Evolutionary conservation across 768 basidiomycete genomes (phyloP).

Genomic region (Infundibulicybe gibba): DNA sequence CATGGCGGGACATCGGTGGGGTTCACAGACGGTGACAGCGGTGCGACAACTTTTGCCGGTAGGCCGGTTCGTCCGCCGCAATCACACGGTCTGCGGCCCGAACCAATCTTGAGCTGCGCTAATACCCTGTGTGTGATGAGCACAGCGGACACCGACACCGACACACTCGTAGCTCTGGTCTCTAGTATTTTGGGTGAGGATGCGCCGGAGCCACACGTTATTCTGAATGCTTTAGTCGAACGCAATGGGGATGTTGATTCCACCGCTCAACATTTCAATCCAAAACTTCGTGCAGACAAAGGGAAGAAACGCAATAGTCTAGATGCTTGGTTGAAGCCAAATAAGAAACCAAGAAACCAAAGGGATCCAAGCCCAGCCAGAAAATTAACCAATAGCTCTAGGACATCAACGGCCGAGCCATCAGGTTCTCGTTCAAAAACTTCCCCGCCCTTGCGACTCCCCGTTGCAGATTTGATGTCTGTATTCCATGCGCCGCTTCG

Average conservation of each 20-base stretch:
- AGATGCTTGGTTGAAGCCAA: slow-evolving; percentile 46
- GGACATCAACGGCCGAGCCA: not conserved
- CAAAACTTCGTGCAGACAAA: slow-evolving; percentile 22
- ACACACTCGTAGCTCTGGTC: slow-evolving; percentile 66
- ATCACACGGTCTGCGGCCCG: too few relatives aligned
- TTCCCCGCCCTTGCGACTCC: slow-evolving; percentile 2
- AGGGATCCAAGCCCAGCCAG: slow-evolving; percentile 8
- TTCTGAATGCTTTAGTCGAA: slow-evolving; percentile 58
- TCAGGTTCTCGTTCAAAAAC: not conserved
- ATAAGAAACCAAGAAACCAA: not conserved
- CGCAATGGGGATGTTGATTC: slow-evolving; percentile 53
- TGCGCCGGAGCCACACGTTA: slow-evolving; percentile 29
- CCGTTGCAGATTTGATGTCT: slow-evolving; percentile 44
- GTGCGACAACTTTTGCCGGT: too few relatives aligned
- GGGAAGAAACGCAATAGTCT: slow-evolving; percentile 53
- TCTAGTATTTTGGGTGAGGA: slow-evolving; percentile 45
- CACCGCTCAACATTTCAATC: slow-evolving; percentile 40
- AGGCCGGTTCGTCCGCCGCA: too few relatives aligned
- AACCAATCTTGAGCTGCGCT: too few relatives aligned
- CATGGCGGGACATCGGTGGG: too few relatives aligned
- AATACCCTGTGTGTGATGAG: too few relatives aligned
- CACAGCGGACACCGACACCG: slow-evolving; percentile 44
- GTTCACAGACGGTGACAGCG: too few relatives aligned
- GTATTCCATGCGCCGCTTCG: slow-evolving; percentile 51
- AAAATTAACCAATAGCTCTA: slow-evolving; percentile 4